Conservation (phyloP, 768 basidiomycete species). For the Suillus subluteus region DNA sequence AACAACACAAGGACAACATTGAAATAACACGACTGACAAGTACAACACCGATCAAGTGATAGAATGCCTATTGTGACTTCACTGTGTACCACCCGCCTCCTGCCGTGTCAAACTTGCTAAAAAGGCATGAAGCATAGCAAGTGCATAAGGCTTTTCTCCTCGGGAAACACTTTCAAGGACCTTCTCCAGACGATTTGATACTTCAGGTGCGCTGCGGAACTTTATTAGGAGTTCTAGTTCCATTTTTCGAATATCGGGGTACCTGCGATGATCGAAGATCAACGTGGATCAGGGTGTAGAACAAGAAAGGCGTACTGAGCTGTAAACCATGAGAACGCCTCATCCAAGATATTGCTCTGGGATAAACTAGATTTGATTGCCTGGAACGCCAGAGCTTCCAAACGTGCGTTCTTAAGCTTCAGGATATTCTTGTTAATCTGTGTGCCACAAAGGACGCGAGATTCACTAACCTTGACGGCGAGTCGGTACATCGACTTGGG, state of each 20-base stretch:
- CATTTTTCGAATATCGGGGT: slow-evolving; percentile 19
- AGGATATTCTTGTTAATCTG: neutral
- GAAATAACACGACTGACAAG: neutral
- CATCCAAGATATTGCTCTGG: slow-evolving; percentile 29
- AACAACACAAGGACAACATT: neutral
- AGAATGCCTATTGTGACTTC: neutral
- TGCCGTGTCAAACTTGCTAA: neutral
- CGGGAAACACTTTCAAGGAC: neutral
- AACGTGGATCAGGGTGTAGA: neutral
- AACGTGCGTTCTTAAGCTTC: neutral
- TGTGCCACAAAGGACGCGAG: neutral
- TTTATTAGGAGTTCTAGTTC: neutral
- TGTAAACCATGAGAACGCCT: slow-evolving; percentile 36
- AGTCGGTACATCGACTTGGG: slow-evolving; percentile 45
- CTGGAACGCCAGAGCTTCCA: slow-evolving; percentile 18
- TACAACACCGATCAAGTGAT: neutral
- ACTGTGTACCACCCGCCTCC: neutral
- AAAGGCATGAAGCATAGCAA: neutral
- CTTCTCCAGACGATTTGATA: neutral
- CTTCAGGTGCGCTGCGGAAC: neutral
- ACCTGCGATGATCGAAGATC: slow-evolving; percentile 14
- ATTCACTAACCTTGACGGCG: slow-evolving; percentile 24
- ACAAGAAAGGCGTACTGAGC: slow-evolving; percentile 21
- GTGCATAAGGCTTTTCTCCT: slow-evolving; percentile 2
- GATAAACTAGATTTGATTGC: slow-evolving; percentile 29